Conservation (phyloP, 257 asterid species). For the Solanum paucissectum region DNA sequence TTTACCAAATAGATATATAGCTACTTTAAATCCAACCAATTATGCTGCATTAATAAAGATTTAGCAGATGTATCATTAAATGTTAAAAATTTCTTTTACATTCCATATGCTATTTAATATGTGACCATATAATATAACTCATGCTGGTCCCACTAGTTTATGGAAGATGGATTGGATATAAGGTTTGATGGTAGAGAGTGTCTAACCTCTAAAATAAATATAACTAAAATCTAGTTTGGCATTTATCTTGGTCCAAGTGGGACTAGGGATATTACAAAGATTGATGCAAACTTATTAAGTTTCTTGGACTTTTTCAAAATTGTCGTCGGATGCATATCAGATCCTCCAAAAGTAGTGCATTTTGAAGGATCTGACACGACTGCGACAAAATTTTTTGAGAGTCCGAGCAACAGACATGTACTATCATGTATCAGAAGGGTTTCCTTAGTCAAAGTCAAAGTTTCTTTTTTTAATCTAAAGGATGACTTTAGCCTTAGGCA, state of each 20-base stretch:
- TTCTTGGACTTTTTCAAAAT: background rate
- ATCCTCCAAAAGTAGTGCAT: background rate
- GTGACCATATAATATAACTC: background rate
- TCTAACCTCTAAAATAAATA: background rate
- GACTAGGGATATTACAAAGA: background rate
- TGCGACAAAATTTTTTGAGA: background rate
- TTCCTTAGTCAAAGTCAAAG: background rate
- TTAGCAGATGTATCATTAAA: background rate
- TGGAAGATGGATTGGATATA: background rate
- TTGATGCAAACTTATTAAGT: background rate
- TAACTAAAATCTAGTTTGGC: background rate
- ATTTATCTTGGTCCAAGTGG: background rate
- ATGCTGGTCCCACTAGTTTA: background rate
- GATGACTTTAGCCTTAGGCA: background rate
- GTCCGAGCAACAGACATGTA: background rate
- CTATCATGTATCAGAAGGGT: background rate
- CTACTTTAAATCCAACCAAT: background rate
- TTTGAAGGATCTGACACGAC: background rate
- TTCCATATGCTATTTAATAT: slow-evolving; percentile 3
- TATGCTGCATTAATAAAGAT: background rate
- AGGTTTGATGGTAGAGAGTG: background rate
- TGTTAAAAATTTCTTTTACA: background rate
- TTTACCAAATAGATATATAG: background rate
- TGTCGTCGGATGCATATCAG: background rate
- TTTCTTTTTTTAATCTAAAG: background rate